Conservation (phyloP, 257 asterid species). For the Solanum neorickii region DNA sequence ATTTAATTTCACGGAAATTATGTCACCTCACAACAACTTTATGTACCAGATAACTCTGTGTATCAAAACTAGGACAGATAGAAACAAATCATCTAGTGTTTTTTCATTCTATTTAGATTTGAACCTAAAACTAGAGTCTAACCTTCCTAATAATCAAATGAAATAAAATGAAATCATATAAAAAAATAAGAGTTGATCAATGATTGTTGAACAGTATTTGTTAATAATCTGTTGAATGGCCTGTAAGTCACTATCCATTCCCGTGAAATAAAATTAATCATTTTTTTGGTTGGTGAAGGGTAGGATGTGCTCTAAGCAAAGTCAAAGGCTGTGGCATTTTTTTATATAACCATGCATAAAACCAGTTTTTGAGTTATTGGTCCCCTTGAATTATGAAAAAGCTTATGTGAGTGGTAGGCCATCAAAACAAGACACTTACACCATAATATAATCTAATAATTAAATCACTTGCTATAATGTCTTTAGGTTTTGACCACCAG, state of each 20-base stretch:
- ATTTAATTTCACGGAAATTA: neutral
- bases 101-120: neutral
- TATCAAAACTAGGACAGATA: neutral
- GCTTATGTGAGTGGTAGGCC: conserved; percentile 20
- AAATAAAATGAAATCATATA: neutral
- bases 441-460: conserved; percentile 1
- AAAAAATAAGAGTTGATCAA: neutral
- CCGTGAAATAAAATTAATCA: conserved; percentile 10
- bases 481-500: neutral
- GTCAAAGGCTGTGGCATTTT: conserved; percentile 4
- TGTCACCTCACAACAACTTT: too few relatives aligned
- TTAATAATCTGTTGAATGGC: neutral
- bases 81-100: neutral
- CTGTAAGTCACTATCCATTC: conserved; percentile 6
- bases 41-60: neutral
- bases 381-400: conserved; percentile 6
- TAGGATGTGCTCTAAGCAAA: conserved; percentile 3
- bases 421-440: neutral
- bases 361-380: conserved; percentile 1
- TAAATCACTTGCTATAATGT: neutral
- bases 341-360: neutral
- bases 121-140: neutral
- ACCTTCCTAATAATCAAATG: neutral
- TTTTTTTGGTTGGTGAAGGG: conserved; percentile 14
- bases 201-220: neutral